A percentile compares a stretch with the other conserved stretches of the same genome.
phyloP scores from a whole-genome alignment of 805 yeast genomes.

The Vanderwaltozyma tropicalis region DNA sequence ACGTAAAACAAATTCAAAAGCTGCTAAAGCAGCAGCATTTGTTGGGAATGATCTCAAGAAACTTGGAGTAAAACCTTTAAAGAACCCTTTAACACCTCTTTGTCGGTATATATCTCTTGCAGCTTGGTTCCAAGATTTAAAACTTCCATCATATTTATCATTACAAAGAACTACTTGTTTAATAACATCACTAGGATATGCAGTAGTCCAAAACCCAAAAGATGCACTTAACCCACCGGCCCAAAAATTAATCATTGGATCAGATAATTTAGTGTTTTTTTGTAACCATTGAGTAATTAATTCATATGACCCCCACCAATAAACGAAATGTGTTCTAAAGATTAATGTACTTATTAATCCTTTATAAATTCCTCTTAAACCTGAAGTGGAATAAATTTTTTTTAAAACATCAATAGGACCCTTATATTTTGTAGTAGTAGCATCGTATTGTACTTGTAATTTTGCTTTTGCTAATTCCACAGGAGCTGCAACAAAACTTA shows the following conservation, averaged over 20 bases:
- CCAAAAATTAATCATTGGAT: constrained; percentile 34
- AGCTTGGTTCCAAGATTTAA: constrained; percentile 47
- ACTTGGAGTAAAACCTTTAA: constrained; percentile 87
- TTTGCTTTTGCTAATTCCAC: constrained; percentile 84
- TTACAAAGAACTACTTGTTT: constrained; percentile 59
- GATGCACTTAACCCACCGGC: constrained; percentile 67
- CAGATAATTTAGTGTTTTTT: constrained; percentile 51
- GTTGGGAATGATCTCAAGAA: constrained; percentile 96
- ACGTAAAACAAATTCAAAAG: constrained; percentile 57
- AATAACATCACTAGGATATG: constrained; percentile 84
- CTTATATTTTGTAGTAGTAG: constrained; percentile 48
- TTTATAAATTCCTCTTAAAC: constrained; percentile 64
- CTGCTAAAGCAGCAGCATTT: constrained; percentile 92
- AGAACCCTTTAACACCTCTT: constrained; percentile 66
- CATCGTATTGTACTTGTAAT: constrained; percentile 82
- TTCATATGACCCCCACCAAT: constrained; percentile 83
- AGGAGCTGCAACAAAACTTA: constrained; percentile 91
- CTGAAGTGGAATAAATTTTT: constrained; percentile 48
- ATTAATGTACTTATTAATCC: constrained; percentile 81
- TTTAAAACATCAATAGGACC: constrained; percentile 75
- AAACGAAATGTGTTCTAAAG: constrained; percentile 32
- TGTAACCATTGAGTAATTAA: constrained; percentile 60
- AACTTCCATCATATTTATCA: constrained; percentile 56
- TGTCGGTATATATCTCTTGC: constrained; percentile 41
- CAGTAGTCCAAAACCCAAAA: constrained; percentile 82